These are phyloP conservation scores for Suillus weaverae DNA, from an alignment of 768 basidiomycete species.

Conservation along the genomic window DNA sequence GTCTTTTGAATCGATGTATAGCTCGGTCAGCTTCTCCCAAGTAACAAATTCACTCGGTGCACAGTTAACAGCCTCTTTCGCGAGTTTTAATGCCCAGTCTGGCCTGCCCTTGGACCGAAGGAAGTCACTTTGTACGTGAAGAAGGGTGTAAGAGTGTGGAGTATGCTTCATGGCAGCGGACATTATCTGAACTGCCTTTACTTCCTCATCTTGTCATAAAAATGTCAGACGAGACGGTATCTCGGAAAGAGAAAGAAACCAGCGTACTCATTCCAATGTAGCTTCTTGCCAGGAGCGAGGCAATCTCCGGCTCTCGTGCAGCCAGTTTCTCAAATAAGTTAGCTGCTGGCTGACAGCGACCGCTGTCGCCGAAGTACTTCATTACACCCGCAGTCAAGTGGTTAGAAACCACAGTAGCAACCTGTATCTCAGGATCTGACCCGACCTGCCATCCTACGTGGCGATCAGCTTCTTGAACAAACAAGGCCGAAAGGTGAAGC, in stretches of 20 bases:
- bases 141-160: slow-evolving; percentile 90
- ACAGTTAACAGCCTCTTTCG: slow-evolving; percentile 94
- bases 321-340: slow-evolving; percentile 92
- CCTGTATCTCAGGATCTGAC: slow-evolving; percentile 98
- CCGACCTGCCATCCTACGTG: slow-evolving; percentile 93
- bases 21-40: slow-evolving; percentile 96
- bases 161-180: slow-evolving; percentile 77
- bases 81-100: slow-evolving; percentile 90
- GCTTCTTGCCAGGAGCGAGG: slow-evolving; percentile 80
- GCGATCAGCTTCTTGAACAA: slow-evolving; percentile 4
- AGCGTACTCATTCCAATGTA: slow-evolving; percentile 97
- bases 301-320: slow-evolving; percentile 86
- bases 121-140: slow-evolving; percentile 95
- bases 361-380: slow-evolving; percentile 96
- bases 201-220: slow-evolving; percentile 80
- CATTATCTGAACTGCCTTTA: slow-evolving; percentile 96
- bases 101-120: slow-evolving; percentile 79
- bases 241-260: not conserved
- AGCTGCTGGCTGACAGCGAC: slow-evolving; percentile 81
- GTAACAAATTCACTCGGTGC: slow-evolving; percentile 99
- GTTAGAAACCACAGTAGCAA: slow-evolving; percentile 94
- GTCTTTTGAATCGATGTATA: slow-evolving; percentile 88
- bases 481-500: not conserved
- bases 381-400: slow-evolving; percentile 93
- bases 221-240: not conserved